Evolutionary conservation across 2,329 filamentous ascomycete species (phyloP).

Genomic region (Pseudohalonectria lignicola): DNA sequence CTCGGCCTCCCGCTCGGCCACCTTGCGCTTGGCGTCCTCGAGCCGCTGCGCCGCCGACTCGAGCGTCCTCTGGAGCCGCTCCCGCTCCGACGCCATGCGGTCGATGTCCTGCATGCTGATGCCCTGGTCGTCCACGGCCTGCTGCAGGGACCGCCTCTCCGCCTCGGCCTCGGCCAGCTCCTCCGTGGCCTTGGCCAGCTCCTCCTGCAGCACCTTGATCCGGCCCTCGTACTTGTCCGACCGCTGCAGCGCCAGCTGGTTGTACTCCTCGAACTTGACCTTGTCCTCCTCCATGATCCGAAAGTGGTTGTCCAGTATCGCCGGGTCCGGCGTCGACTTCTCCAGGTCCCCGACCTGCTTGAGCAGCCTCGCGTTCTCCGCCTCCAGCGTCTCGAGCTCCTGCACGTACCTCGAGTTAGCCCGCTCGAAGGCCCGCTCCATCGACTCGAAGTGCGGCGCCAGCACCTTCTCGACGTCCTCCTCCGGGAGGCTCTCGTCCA

Average conservation of each 20-base stretch:
- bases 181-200: conserved; percentile 65
- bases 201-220: conserved; percentile 72
- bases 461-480: conserved; percentile 73
- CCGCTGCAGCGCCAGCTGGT: conserved; percentile 69
- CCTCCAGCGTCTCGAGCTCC: conserved; percentile 77
- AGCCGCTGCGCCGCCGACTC: conserved; percentile 65
- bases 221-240: conserved; percentile 81
- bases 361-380: conserved; percentile 67
- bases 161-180: conserved; percentile 74
- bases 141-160: conserved; percentile 70
- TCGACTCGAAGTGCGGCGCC: conserved; percentile 72
- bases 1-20: conserved; percentile 79
- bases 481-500: conserved; percentile 70
- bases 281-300: conserved; percentile 92
- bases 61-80: conserved; percentile 81
- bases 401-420: conserved; percentile 77
- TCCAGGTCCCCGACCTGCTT: conserved; percentile 86
- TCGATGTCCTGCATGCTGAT: conserved; percentile 98
- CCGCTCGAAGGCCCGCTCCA: conserved; percentile 79
- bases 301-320: conserved; percentile 77
- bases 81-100: conserved; percentile 92
- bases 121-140: conserved; percentile 81
- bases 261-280: conserved; percentile 92
- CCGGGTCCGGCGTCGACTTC: conserved; percentile 74
- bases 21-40: conserved; percentile 75